These are phyloP conservation scores for Lycium ferocissimum DNA, from an alignment of 257 asterid genomes.

Conservation along the genomic window DNA sequence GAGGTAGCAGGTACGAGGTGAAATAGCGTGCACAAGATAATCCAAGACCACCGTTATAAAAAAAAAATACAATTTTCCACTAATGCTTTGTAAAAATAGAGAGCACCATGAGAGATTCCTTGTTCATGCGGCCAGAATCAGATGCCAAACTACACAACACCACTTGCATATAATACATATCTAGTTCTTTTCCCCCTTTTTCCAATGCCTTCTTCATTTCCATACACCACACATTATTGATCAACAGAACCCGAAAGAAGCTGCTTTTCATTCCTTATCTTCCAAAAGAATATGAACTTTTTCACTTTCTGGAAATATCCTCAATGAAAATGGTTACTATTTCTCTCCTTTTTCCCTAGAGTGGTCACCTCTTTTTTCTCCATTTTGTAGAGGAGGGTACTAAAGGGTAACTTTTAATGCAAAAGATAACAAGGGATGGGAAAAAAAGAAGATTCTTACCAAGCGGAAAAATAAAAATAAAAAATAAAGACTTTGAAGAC, in stretches of 20 bases:
- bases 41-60: no score
- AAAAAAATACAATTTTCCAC: background rate
- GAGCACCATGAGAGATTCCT: background rate
- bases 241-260: background rate
- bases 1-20: no score
- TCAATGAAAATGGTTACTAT: background rate
- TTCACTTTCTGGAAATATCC: slow-evolving; percentile 23
- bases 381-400: no score
- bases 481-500: background rate
- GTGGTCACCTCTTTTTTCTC: background rate
- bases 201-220: background rate
- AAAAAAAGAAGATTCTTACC: background rate
- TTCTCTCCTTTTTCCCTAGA: background rate
- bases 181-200: background rate
- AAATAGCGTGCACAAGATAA: no score
- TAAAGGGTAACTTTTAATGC: slow-evolving; percentile 20
- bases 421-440: background rate
- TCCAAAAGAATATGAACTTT: slow-evolving; percentile 28
- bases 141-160: slow-evolving; percentile 50
- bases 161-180: slow-evolving; percentile 26
- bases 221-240: background rate
- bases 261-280: slow-evolving; percentile 27
- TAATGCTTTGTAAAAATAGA: background rate
- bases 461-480: background rate
- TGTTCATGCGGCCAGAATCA: slow-evolving; percentile 51